Base-by-base conservation (phyloP, 2,329 filamentous ascomycete genomes). In the Capronia coronata region DNA sequence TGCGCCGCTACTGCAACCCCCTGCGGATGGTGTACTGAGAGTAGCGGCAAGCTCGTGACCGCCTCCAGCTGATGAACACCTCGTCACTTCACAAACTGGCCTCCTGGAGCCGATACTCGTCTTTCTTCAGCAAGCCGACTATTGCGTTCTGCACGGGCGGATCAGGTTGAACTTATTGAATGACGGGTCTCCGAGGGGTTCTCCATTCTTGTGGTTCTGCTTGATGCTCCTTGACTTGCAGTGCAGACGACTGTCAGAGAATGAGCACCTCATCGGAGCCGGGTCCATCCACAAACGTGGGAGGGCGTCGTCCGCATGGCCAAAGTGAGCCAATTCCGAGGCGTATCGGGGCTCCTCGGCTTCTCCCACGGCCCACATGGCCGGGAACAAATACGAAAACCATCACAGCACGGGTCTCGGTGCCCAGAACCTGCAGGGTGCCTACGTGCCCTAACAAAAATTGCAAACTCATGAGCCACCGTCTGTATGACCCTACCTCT, bases 391-490 rank as follows among this genome's bases (percentile, higher is more conserved):
- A 21, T 23, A 19, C 9, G 9, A 41, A 25, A n/a, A 23, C 23
- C 13, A 6, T 16, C 3, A 3, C 19, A 13, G 32, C 8, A 43
- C 23, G 19, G 14, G n/a, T 29, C 18, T 16, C 22, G 4, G n/a
- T 21, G 10, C 41, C 27, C 37, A 14, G 19, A n/a, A 14, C 18
- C 11, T 47, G 44, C 23, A 14, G 44, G 32, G 44, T 47, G 8
- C 44, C 44, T n/a, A n/a, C 16, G 44, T 47, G 44, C 44, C 44
- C 35, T 22, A 40, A 40, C 10, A n/a, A n/a, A 9, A 27, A 41
- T n/a, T 47, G 44, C 35, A 39, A 47, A 6, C 37, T 47, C 3
- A 41, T 10, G 22, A 47, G 44, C 21, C 44, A 47, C 19, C 44
- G 34, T n/a, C 35, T 47, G 10, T 47, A 47, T 22, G 44, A 47